These are phyloP conservation scores for Xylaria sp. DNA, from an alignment of 2,329 filamentous ascomycete species.

Conservation along the genomic window DNA sequence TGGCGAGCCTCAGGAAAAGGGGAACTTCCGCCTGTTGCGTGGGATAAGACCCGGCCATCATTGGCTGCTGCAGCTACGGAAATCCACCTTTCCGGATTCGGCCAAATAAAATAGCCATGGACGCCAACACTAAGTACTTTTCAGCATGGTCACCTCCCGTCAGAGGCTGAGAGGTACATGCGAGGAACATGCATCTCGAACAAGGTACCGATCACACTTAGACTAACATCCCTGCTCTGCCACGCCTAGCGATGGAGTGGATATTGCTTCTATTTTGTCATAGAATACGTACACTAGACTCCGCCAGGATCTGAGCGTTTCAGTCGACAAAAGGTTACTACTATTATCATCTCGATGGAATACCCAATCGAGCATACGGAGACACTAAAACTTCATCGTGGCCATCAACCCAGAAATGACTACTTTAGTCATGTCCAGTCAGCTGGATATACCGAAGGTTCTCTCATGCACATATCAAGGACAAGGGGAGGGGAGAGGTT, in stretches of 20 bases:
- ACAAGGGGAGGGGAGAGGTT: neutral
- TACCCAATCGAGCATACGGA: neutral
- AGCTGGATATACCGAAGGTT: slow-evolving; percentile 6
- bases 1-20: slow-evolving; percentile 11
- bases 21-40: slow-evolving; percentile 28
- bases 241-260: slow-evolving; percentile 22
- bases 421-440: slow-evolving; percentile 1
- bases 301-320: slow-evolving; percentile 22
- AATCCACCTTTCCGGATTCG: slow-evolving; percentile 18
- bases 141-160: slow-evolving; percentile 12
- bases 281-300: slow-evolving; percentile 6
- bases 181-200: slow-evolving; percentile 3
- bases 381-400: neutral
- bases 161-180: slow-evolving; percentile 23
- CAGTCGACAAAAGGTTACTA: slow-evolving; percentile 7
- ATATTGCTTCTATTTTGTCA: neutral
- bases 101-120: slow-evolving; percentile 16
- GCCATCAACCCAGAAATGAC: neutral
- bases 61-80: slow-evolving; percentile 21
- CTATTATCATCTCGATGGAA: slow-evolving; percentile 1
- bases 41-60: slow-evolving; percentile 20
- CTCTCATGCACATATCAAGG: neutral
- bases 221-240: slow-evolving; percentile 35
- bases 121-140: slow-evolving; percentile 5
- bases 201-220: slow-evolving; percentile 10